Evolutionary conservation across 176 grass and related monocot species (phyloP).

Genomic region (Aegilops speltoides): DNA sequence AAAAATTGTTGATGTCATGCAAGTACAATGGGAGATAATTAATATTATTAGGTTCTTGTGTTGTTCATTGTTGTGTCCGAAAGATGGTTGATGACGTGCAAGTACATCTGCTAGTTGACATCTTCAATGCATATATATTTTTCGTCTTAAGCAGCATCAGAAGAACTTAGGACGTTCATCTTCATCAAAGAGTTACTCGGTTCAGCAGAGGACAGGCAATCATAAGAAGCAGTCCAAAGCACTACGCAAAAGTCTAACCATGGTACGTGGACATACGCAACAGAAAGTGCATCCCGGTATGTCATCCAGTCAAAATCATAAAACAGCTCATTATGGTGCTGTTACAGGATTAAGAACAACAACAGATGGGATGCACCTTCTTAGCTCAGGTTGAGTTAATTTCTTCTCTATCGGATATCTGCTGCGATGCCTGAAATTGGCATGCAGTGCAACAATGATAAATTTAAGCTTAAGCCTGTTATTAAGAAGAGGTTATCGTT

Average conservation of each 20-base stretch:
- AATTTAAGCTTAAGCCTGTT: background rate
- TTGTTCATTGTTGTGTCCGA: background rate
- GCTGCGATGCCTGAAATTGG: background rate
- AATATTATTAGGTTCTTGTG: background rate
- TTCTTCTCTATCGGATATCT: constrained; percentile 18
- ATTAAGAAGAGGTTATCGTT: constrained; percentile 24
- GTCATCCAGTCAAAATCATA: constrained; percentile 69
- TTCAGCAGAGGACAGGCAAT: constrained; percentile 52
- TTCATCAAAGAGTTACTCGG: constrained; percentile 37
- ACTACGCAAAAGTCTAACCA: constrained; percentile 40
- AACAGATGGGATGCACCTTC: constrained; percentile 90
- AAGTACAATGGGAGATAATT: constrained; percentile 6
- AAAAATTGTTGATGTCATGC: constrained; percentile 4
- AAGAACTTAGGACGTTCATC: constrained; percentile 39
- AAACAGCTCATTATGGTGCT: constrained; percentile 92
- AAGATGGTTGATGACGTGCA: constrained; percentile 14
- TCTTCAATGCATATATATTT: constrained; percentile 12
- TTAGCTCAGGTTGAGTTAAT: constrained; percentile 76
- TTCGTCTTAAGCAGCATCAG: constrained; percentile 32
- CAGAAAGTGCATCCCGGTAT: constrained; percentile 74
- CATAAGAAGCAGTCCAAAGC: constrained; percentile 42
- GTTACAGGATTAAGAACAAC: constrained; percentile 86
- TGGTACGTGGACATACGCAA: constrained; percentile 22
- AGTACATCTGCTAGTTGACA: background rate
- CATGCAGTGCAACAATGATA: background rate